A percentile compares a stretch with the other conserved stretches of the same genome.
These are phyloP conservation scores for Aschersonia sp. DNA, from an alignment of 2,329 filamentous ascomycete species.

Conservation along the genomic window DNA sequence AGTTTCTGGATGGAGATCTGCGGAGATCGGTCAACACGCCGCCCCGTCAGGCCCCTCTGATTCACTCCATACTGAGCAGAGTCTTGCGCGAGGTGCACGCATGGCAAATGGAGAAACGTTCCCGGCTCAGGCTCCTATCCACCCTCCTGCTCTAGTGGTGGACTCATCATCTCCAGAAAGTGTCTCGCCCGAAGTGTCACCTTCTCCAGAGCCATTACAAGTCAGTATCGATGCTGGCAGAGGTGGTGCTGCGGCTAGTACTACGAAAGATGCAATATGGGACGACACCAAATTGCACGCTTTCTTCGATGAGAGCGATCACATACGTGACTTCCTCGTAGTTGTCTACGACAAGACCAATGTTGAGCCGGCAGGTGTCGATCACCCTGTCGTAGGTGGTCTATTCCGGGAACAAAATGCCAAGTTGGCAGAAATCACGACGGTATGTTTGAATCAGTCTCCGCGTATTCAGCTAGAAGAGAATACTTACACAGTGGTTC, in stretches of 20 bases:
- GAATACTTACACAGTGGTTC: neutral
- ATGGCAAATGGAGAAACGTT: slow-evolving; percentile 4
- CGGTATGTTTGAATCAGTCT: slow-evolving; percentile 27
- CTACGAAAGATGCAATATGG: slow-evolving; percentile 45
- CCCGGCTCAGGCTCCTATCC: slow-evolving; percentile 20
- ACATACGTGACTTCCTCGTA: slow-evolving; percentile 78
- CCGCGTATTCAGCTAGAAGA: neutral
- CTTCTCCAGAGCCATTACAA: slow-evolving; percentile 46
- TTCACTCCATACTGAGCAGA: neutral
- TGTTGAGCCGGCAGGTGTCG: slow-evolving; percentile 61
- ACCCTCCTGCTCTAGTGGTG: slow-evolving; percentile 52
- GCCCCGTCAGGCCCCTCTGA: neutral
- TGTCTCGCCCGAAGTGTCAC: slow-evolving; percentile 47
- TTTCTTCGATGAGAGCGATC: slow-evolving; percentile 81
- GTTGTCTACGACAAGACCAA: slow-evolving; percentile 89
- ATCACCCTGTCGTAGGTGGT: slow-evolving; percentile 70
- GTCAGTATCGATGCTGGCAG: slow-evolving; percentile 23
- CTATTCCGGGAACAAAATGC: slow-evolving; percentile 82
- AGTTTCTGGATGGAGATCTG: neutral
- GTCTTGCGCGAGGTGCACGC: slow-evolving; percentile 9
- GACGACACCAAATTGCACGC: slow-evolving; percentile 73
- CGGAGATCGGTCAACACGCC: neutral
- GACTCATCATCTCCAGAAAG: slow-evolving; percentile 61
- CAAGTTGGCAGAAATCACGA: slow-evolving; percentile 74
- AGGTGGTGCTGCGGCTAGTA: slow-evolving; percentile 21